Percentiles rank a stretch among this genome's conserved stretches.
phyloP scores from a whole-genome alignment of 1,139 yeast genomes.

The Magnusiomyces tetraspermus region DNA sequence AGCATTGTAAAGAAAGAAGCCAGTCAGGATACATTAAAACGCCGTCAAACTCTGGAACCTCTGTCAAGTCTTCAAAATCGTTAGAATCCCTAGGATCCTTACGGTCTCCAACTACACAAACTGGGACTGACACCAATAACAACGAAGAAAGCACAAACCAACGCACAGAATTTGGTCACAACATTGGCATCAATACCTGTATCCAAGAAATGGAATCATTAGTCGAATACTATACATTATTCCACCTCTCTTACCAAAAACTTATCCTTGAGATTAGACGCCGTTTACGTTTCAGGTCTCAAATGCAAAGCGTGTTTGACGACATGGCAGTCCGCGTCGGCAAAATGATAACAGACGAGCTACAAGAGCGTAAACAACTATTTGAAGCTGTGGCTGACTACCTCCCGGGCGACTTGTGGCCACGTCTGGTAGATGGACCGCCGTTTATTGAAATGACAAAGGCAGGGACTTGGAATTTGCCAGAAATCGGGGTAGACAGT shows the following conservation, averaged over 20 bases:
- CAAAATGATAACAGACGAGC: conserved; percentile 31
- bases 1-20: conserved; percentile 10
- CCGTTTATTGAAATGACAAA: conserved; percentile 13
- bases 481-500: conserved; percentile 5
- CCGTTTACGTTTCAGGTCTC: conserved; percentile 9
- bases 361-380: conserved; percentile 35
- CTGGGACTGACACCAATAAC: not conserved
- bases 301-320: conserved; percentile 5
- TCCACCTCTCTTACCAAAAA: conserved; percentile 41
- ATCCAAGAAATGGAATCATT: conserved; percentile 29
- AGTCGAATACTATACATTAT: conserved; percentile 41
- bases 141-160: not conserved
- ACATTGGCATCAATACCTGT: not conserved
- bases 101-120: not conserved
- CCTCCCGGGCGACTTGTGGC: conserved; percentile 47
- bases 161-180: not conserved
- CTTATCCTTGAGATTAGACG: conserved; percentile 39
- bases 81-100: not conserved
- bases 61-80: not conserved
- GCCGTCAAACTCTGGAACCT: not conserved
- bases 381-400: conserved; percentile 40
- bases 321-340: not conserved
- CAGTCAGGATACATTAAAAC: not conserved
- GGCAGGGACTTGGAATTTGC: conserved; percentile 9
- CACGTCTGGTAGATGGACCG: conserved; percentile 32